These are phyloP conservation scores for Cinnamomum chago DNA, from an alignment of 164 flowering plant species.

Conservation along the genomic window DNA sequence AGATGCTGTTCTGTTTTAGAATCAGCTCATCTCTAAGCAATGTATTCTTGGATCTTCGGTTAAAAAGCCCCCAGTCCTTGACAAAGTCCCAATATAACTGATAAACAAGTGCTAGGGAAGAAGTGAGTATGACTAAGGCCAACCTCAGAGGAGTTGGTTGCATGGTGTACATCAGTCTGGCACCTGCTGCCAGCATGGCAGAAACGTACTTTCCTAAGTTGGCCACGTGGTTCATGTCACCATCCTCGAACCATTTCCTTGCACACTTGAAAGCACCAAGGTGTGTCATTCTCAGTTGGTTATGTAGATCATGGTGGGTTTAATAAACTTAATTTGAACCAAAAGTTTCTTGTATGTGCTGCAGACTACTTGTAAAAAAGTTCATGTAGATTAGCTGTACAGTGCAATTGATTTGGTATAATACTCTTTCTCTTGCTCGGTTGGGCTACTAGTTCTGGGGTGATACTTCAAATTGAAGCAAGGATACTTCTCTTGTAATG, in stretches of 20 bases:
- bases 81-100: constrained; percentile 97
- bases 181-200: constrained; percentile 98
- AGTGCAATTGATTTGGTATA: no score
- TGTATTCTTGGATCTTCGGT: constrained; percentile 58
- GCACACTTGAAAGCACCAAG: constrained; percentile 58
- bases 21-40: constrained; percentile 87
- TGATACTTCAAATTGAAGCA: no score
- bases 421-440: no score
- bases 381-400: background rate
- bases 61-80: constrained; percentile 86
- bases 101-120: constrained; percentile 71
- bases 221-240: constrained; percentile 56
- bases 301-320: background rate
- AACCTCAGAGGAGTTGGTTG: constrained; percentile 51
- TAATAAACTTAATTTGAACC: background rate
- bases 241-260: constrained; percentile 86
- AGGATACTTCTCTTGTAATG: no score
- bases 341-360: no score
- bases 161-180: constrained; percentile 61
- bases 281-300: background rate
- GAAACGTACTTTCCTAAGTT: constrained; percentile 98
- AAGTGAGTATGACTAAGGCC: constrained; percentile 54
- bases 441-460: no score
- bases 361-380: background rate
- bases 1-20: constrained; percentile 66